These are phyloP conservation scores for Cicer cuneatum DNA, from an alignment of 306 rosid species.

Conservation along the genomic window DNA sequence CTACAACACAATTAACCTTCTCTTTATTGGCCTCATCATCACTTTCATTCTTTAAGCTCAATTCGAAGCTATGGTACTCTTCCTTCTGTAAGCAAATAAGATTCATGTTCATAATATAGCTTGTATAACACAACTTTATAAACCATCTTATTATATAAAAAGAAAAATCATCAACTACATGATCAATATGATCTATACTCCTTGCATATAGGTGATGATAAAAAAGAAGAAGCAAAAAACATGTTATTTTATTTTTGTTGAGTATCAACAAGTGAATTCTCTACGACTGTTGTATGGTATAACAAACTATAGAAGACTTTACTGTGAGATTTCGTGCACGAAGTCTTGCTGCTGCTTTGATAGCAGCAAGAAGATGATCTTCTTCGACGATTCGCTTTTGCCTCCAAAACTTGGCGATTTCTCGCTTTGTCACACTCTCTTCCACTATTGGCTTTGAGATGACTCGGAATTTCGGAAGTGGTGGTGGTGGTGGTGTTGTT, in stretches of 20 bases:
- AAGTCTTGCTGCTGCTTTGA: conserved; percentile 74
- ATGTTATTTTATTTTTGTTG: neutral
- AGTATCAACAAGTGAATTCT: too few species aligned
- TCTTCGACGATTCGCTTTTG: conserved; percentile 68
- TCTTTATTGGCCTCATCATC: conserved; percentile 44
- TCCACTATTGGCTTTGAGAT: conserved; percentile 34
- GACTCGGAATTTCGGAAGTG: conserved; percentile 53
- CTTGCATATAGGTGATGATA: neutral
- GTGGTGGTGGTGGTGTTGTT: conserved; percentile 59
- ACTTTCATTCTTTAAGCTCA: conserved; percentile 51
- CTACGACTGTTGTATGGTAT: too few species aligned
- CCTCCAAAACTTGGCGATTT: conserved; percentile 80
- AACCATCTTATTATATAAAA: neutral
- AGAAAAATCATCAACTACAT: neutral
- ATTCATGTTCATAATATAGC: neutral
- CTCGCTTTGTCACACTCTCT: conserved; percentile 72
- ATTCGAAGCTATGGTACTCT: conserved; percentile 60
- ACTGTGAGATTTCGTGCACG: conserved; percentile 77
- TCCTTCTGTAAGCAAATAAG: conserved; percentile 56
- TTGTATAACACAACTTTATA: neutral
- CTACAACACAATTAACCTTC: neutral
- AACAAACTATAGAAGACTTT: neutral
- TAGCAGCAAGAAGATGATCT: conserved; percentile 85
- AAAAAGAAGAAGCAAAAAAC: neutral
- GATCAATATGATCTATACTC: neutral